These are phyloP conservation scores for Scalesia atractyloides DNA, from an alignment of 129 eudicot genomes.

Conservation along the genomic window DNA sequence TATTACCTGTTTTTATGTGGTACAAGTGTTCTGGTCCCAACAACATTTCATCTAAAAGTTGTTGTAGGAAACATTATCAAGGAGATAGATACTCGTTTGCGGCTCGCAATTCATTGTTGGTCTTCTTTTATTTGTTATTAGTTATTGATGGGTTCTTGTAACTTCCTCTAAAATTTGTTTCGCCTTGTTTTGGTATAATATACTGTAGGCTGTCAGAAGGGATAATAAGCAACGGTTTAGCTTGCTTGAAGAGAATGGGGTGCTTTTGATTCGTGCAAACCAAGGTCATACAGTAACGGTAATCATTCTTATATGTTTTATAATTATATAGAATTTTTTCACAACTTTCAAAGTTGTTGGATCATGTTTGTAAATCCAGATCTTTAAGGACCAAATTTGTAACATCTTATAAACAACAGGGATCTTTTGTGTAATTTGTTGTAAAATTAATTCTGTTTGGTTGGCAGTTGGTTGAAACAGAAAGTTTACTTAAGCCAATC, in stretches of 20 bases:
- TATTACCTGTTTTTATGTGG: background rate
- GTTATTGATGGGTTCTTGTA: background rate
- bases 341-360: background rate
- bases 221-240: conserved; percentile 94
- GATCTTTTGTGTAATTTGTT: background rate
- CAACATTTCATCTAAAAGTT: background rate
- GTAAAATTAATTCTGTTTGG: conserved; percentile 17
- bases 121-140: background rate
- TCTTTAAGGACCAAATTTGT: background rate
- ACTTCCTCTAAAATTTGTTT: background rate
- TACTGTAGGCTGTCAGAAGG: conserved; percentile 69
- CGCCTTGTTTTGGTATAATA: background rate
- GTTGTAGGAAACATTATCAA: conserved; percentile 1
- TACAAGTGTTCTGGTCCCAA: background rate
- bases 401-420: background rate
- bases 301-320: conserved; percentile 15
- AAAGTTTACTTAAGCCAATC: conserved; percentile 77
- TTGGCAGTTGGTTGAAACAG: conserved; percentile 81
- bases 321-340: background rate
- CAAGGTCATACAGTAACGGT: conserved; percentile 92
- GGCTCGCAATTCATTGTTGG: background rate
- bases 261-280: conserved; percentile 89
- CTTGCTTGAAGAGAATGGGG: conserved; percentile 89
- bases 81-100: background rate
- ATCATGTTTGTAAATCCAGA: background rate